Conservation (phyloP, 805 yeast species). For the Ogataea naganishii region DNA sequence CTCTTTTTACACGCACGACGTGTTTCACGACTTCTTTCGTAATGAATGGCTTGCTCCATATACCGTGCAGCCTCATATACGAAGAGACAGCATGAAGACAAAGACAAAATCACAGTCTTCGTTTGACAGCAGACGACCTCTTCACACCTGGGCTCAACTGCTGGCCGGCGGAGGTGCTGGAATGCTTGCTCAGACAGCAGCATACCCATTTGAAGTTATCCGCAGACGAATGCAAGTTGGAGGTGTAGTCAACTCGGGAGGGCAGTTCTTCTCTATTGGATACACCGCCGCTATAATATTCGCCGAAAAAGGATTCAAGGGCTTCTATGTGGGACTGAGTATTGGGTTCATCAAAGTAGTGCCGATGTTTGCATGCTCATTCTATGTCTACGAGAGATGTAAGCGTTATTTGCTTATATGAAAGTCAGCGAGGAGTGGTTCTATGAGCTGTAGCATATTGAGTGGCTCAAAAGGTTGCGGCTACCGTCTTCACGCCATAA, state of each 20-base stretch:
- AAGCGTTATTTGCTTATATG: constrained; percentile 63
- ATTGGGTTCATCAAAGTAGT: constrained; percentile 92
- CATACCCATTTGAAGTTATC: constrained; percentile 93
- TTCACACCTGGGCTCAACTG: constrained; percentile 86
- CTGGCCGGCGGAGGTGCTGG: constrained; percentile 96
- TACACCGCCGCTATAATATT: constrained; percentile 53
- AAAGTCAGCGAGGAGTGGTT: constrained; percentile 24
- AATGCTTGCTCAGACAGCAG: constrained; percentile 89
- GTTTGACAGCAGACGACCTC: constrained; percentile 48
- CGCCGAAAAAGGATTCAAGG: constrained; percentile 69
- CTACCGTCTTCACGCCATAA: too few relatives aligned
- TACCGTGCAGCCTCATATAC: constrained; percentile 30
- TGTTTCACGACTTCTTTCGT: constrained; percentile 79
- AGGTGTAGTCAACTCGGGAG: constrained; percentile 54
- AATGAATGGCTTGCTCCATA: constrained; percentile 44
- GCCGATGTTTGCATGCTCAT: constrained; percentile 97
- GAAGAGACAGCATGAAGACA: constrained; percentile 5
- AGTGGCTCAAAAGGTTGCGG: too few relatives aligned
- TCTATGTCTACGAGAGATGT: constrained; percentile 85
- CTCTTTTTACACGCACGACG: constrained; percentile 89
- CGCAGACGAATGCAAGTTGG: constrained; percentile 95
- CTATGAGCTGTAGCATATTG: too few relatives aligned
- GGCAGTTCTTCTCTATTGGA: constrained; percentile 44
- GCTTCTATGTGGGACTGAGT: constrained; percentile 89
- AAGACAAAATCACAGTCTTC: constrained; percentile 24